These are phyloP conservation scores for Fusarium nelsonii DNA, from an alignment of 2,329 filamentous ascomycete genomes.

Conservation along the genomic window DNA sequence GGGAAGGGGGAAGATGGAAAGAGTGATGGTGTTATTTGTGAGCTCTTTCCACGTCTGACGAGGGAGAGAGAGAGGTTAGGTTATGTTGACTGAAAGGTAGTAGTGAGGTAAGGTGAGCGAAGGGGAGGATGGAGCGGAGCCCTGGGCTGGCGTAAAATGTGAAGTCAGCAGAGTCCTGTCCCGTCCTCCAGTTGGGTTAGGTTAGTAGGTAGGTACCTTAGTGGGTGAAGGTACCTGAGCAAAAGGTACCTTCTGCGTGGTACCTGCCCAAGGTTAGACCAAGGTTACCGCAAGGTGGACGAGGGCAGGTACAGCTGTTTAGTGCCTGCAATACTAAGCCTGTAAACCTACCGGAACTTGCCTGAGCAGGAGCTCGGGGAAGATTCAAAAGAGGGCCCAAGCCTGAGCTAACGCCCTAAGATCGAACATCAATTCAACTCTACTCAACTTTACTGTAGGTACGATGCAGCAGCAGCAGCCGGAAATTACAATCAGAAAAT, in stretches of 20 bases:
- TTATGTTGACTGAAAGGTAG: conserved; percentile 35
- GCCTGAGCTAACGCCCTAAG: conserved; percentile 22
- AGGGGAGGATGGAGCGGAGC: conserved; percentile 32
- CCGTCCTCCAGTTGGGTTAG: neutral
- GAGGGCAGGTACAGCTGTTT: conserved; percentile 29
- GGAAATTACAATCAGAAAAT: conserved; percentile 1
- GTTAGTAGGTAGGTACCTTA: neutral
- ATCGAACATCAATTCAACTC: conserved; percentile 23
- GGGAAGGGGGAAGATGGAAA: conserved; percentile 37
- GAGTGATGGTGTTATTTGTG: conserved; percentile 48
- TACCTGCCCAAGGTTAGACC: conserved; percentile 25
- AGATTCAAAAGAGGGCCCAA: conserved; percentile 33
- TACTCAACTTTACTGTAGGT: conserved; percentile 18
- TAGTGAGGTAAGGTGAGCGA: conserved; percentile 26
- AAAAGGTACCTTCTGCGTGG: conserved; percentile 3
- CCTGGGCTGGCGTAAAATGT: conserved; percentile 21
- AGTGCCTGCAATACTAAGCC: conserved; percentile 20
- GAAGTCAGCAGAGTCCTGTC: conserved; percentile 33
- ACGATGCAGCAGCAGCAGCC: conserved; percentile 8
- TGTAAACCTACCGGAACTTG: conserved; percentile 22
- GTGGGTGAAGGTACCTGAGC: conserved; percentile 5
- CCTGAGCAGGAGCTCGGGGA: conserved; percentile 23
- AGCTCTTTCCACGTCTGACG: conserved; percentile 50
- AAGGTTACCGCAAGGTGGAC: conserved; percentile 21
- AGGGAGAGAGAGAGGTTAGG: conserved; percentile 39